Conservation (phyloP, 2,329 filamentous ascomycete genomes). For the Helotiales sp. region DNA sequence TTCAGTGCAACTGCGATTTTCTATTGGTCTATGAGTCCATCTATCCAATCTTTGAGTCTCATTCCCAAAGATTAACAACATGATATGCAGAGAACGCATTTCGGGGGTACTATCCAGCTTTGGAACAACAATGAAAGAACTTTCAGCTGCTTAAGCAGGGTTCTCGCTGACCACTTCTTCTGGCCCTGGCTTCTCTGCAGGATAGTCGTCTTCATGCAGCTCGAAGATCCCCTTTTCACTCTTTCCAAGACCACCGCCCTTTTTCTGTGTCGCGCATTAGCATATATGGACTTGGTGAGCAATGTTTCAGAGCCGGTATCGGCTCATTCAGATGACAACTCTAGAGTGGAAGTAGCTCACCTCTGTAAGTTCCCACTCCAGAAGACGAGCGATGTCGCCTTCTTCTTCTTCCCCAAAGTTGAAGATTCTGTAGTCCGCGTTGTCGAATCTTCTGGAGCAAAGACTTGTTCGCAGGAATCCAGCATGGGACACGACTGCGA, state of each 20-base stretch:
- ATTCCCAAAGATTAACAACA: not conserved
- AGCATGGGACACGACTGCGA: conserved; percentile 42
- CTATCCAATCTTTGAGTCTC: not conserved
- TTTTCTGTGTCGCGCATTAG: conserved; percentile 11
- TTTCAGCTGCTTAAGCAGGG: conserved; percentile 12
- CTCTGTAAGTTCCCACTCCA: conserved; percentile 42
- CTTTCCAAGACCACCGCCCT: conserved; percentile 41
- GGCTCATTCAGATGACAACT: too few species aligned
- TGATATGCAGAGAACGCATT: not conserved
- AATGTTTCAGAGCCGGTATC: too few species aligned
- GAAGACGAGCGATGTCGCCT: conserved; percentile 32
- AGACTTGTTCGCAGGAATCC: conserved; percentile 40
- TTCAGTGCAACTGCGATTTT: too few species aligned
- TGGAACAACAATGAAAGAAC: not conserved
- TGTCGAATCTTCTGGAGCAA: conserved; percentile 36
- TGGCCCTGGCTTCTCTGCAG: conserved; percentile 8
- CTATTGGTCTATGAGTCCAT: not conserved
- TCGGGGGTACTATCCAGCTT: not conserved
- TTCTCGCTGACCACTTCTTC: conserved; percentile 28
- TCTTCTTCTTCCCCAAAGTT: conserved; percentile 39
- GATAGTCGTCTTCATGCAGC: conserved; percentile 13
- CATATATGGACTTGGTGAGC: not conserved
- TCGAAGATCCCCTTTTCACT: conserved; percentile 31
- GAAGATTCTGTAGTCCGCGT: conserved; percentile 44
- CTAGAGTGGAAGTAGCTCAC: not conserved